These are phyloP conservation scores for Penicillium paradoxum DNA, from an alignment of 495 filamentous ascomycete genomes.

Conservation along the genomic window DNA sequence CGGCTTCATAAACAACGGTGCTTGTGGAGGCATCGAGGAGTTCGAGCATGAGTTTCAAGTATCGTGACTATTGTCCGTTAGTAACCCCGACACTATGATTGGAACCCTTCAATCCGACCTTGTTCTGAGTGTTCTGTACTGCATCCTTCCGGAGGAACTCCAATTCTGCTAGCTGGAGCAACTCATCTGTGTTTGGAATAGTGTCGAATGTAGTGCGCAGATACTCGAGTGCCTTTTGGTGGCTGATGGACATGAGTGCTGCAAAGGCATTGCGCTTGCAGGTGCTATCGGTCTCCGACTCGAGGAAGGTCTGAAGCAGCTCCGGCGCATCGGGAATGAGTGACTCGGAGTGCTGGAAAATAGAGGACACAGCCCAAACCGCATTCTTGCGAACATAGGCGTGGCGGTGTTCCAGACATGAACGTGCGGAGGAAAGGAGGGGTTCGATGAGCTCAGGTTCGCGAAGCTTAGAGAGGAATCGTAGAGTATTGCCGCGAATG, in stretches of 20 bases:
- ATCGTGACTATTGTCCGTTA: constrained; percentile 60
- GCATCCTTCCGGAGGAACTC: constrained; percentile 98
- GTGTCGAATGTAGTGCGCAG: constrained; percentile 88
- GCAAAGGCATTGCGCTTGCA: constrained; percentile 99
- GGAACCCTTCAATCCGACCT: constrained; percentile 48
- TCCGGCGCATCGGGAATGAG: constrained; percentile 96
- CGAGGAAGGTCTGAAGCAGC: constrained; percentile 83
- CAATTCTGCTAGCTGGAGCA: constrained; percentile 87
- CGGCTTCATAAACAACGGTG: constrained; percentile 96
- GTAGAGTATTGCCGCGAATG: constrained; percentile 90
- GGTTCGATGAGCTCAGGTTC: constrained; percentile 96
- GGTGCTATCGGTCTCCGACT: constrained; percentile 86
- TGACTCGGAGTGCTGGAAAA: constrained; percentile 84
- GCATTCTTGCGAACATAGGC: constrained; percentile 98
- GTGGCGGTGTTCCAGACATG: constrained; percentile 91
- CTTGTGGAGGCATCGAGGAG: constrained; percentile 87
- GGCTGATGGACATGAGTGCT: constrained; percentile 83
- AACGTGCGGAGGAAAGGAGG: constrained; percentile 82
- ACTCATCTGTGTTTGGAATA: constrained; percentile 88
- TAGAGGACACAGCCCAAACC: constrained; percentile 88
- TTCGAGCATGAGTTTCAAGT: constrained; percentile 93
- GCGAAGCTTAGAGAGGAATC: constrained; percentile 93
- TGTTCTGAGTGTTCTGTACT: constrained; percentile 88
- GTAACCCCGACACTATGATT: constrained; percentile 4
- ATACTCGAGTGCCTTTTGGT: constrained; percentile 88